Conservation (phyloP, 1,284 basidiomycete genomes). For the Coriolopsis trogii region DNA sequence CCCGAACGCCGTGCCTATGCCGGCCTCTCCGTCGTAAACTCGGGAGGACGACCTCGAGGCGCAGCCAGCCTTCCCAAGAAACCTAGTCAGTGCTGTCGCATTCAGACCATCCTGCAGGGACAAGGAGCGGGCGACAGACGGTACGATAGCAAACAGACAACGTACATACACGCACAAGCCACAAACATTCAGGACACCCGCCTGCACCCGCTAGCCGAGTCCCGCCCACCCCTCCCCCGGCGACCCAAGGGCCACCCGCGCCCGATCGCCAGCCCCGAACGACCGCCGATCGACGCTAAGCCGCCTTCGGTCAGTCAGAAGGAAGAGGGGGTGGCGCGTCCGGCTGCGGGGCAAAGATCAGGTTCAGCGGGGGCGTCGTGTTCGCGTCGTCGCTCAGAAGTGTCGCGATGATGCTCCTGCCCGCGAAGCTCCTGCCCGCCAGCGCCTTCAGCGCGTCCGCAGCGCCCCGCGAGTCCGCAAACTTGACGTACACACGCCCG, state of each 20-base stretch:
- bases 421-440: conserved; percentile 91
- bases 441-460: conserved; percentile 77
- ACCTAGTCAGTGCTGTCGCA: too few relatives aligned
- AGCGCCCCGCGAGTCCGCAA: conserved; percentile 62
- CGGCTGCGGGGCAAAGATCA: conserved; percentile 83
- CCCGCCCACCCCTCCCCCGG: background rate
- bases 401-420: conserved; percentile 86
- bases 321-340: conserved; percentile 78
- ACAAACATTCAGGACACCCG: background rate
- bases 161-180: conserved; percentile 9
- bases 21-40: background rate
- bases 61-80: too few relatives aligned
- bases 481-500: conserved; percentile 93
- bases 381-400: conserved; percentile 79
- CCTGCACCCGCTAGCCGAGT: background rate
- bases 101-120: background rate
- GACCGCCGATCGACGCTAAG: conserved; percentile 1
- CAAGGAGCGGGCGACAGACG: background rate
- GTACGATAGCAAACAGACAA: conserved; percentile 2
- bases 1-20: background rate
- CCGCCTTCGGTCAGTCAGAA: conserved; percentile 32
- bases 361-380: conserved; percentile 75
- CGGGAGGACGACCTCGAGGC: too few relatives aligned
- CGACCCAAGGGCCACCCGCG: background rate
- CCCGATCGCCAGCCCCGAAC: background rate